Evolutionary conservation across 1,284 basidiomycete genomes (phyloP), one percentile per base, ranked within the genome.

Genomic region (Vanrija humicola): DNA sequence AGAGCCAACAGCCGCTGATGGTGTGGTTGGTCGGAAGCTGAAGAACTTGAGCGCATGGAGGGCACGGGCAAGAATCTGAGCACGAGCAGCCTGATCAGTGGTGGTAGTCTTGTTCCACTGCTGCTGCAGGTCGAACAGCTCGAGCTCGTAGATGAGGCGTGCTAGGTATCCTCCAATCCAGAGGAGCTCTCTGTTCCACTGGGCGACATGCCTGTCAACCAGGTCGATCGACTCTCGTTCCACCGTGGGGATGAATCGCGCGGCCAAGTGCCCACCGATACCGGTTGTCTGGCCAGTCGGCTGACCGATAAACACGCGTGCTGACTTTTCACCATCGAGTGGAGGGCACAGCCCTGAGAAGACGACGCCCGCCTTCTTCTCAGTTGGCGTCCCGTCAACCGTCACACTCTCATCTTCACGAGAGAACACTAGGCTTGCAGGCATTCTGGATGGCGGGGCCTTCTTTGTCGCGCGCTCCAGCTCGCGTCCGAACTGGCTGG

Each of bases 391-490:
- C 74, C 60, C 79, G 0, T 82, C 79, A 84, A 46, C 38, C 60
- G 86, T 85, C 39, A 83, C 80, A 60, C 85, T 87, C 6, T 83
- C 84, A 61, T 94, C 89, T 66, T 92, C 91, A 6, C 88, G 87
- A 0, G 93, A 95, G 78, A 90, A 98, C 43, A 98, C 91, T 19
- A 98, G 79, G 63, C 89, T 86, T 54, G 90, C 87, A 47, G 83
- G 85, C 68, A 94, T 84, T 52, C 80, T 82, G 8, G 78, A 79
- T 0, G 96, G 96, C 0, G 92, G 88, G 43, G 89, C 86, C 80
- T 98, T 98, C 82, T 97, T 97, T 0, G 94, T 98, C 9, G 91
- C 90, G 48, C 95, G 82, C 64, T 91, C 83, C 34, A 98, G 81
- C 72, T 98, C 95, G 2, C 81, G 73, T 1, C 83, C 82, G 61